Conservation (phyloP, 495 filamentous ascomycete species). For the Recurvomyces mirabilis region DNA sequence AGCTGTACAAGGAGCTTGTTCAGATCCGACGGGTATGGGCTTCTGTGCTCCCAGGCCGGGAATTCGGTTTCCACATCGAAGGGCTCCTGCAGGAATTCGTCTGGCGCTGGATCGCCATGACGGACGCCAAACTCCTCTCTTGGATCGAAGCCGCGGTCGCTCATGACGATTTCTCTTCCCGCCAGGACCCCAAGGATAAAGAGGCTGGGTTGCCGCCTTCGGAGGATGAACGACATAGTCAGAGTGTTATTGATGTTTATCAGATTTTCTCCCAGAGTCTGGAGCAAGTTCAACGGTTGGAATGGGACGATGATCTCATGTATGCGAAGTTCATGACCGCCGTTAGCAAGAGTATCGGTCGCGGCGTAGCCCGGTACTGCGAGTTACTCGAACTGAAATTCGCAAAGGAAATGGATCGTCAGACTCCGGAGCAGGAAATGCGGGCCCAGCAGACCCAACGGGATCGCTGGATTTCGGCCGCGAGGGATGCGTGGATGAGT, state of each 20-base stretch:
- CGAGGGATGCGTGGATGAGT: slow-evolving; percentile 49
- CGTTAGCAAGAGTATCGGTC: slow-evolving; percentile 75
- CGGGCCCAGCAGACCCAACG: slow-evolving; percentile 69
- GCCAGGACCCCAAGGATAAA: slow-evolving; percentile 38
- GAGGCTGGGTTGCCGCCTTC: slow-evolving; percentile 43
- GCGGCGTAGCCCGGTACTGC: slow-evolving; percentile 79
- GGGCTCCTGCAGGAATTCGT: slow-evolving; percentile 78
- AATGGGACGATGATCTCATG: slow-evolving; percentile 88
- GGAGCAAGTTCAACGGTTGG: slow-evolving; percentile 71
- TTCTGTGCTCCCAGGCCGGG: slow-evolving; percentile 51
- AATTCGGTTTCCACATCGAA: slow-evolving; percentile 80
- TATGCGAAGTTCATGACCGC: slow-evolving; percentile 96
- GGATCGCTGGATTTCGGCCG: slow-evolving; percentile 80
- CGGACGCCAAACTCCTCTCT: slow-evolving; percentile 64
- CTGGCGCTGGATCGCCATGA: slow-evolving; percentile 82
- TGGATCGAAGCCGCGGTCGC: slow-evolving; percentile 86
- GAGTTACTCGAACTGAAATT: slow-evolving; percentile 83
- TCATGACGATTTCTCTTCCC: slow-evolving; percentile 70
- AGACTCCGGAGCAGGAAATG: slow-evolving; percentile 76
- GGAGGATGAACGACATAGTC: slow-evolving; percentile 82
- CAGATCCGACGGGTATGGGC: slow-evolving; percentile 69
- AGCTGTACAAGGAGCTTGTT: slow-evolving; percentile 78
- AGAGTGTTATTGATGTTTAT: slow-evolving; percentile 89
- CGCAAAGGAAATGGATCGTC: slow-evolving; percentile 81
- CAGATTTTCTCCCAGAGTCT: slow-evolving; percentile 82